Base-by-base conservation (phyloP, 2,329 filamentous ascomycete genomes). In the Colletotrichum lupini region DNA sequence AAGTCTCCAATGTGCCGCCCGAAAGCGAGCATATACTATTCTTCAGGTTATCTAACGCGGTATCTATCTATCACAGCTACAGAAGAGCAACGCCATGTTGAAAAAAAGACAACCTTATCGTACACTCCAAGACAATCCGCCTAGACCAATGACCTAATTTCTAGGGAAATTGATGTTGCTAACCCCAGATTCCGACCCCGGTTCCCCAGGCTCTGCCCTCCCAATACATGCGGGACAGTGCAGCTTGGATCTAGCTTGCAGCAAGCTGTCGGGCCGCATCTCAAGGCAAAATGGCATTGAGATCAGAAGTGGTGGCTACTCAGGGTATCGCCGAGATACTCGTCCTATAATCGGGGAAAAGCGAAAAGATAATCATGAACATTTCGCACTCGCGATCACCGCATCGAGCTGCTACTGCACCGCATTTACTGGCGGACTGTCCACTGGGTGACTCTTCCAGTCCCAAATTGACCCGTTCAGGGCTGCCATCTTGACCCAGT, bases 381-480 rank as follows among this genome's bases (percentile, higher is more conserved):
- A 35, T 12, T 35, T 35, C 32, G 32, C 11, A 11, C 11, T 35
- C 32, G 32, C 32, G 32, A 12, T 35, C 24, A 26, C 24, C 11
- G 9, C 22, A 14, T 22, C 35, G 5, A 22, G 26, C 19, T 14
- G 24, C 35, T 52, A 19, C 26, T 61, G n/a, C 8, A 19, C 52
- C 6, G 8, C 16, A n/a, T 58, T 35, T 5, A 3, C 22, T 24
- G 58, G 24, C 22, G 37, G 46, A 19, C 16, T 59, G 12, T 28
- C 60, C 16, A 73, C 68, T 5, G 35, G 32, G 19, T 67, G 53
- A 3, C 79, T 78, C 64, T 78, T 60, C 80, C 81, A 83, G 35
- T 78, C 73, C 83, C 82, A 85, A 14, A 85, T 71, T 53, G 77
- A 82, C n/a, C 85, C 85, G 52, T 81, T 78, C 71, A 87, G 74